Conservation (phyloP, 257 asterid genomes). For the Solanum tacnaense region DNA sequence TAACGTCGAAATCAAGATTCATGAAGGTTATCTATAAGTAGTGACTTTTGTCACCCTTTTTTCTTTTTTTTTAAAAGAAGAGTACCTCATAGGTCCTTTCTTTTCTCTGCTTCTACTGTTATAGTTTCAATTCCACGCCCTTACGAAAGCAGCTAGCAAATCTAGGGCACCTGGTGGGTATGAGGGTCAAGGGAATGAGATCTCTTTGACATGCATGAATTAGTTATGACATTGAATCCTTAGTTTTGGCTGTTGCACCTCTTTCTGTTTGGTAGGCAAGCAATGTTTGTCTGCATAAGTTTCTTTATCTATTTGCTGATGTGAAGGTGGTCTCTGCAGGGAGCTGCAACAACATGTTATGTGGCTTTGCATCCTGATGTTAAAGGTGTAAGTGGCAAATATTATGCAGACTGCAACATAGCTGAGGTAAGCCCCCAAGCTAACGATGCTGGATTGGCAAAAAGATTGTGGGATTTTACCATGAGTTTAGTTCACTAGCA, state of each 20-base stretch:
- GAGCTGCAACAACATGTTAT: conserved; percentile 33
- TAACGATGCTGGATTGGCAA: conserved; percentile 18
- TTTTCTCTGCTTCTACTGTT: neutral
- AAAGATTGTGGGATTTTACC: conserved; percentile 25
- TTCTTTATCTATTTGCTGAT: neutral
- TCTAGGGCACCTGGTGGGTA: neutral
- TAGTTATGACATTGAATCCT: neutral
- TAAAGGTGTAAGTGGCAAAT: conserved; percentile 25
- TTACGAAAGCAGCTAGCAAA: neutral
- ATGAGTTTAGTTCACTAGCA: neutral
- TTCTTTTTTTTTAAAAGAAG: neutral
- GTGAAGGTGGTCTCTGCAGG: conserved; percentile 1
- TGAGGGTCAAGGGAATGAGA: neutral
- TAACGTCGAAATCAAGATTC: neutral
- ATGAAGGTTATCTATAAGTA: neutral
- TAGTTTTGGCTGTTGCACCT: neutral
- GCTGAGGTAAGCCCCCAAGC: conserved; percentile 15
- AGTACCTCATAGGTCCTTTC: neutral
- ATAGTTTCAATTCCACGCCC: neutral
- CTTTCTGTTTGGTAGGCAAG: neutral
- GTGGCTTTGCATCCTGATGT: conserved; percentile 30
- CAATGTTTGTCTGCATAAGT: neutral
- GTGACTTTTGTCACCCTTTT: neutral
- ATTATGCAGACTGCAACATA: conserved; percentile 18
- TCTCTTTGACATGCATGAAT: neutral